A percentile compares a stretch with the other conserved stretches of the same genome.
Conservation (phyloP, 805 yeast genomes). For the Nakazawaea molendinolei region DNA sequence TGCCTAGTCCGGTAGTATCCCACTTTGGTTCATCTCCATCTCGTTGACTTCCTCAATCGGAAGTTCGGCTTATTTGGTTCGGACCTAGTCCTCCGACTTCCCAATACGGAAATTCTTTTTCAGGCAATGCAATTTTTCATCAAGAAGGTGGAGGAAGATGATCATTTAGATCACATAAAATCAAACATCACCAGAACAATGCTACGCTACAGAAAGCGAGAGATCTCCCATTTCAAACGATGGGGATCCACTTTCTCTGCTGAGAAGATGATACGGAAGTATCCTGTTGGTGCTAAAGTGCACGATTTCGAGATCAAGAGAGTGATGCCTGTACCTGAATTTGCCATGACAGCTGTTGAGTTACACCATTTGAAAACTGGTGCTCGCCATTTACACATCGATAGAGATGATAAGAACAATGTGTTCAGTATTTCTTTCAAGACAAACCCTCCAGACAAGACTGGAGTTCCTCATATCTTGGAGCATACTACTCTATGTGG, state of each 20-base stretch:
- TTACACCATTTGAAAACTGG: constrained; percentile 65
- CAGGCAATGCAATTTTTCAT: too few species aligned
- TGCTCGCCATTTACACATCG: constrained; percentile 79
- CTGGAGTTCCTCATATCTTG: constrained; percentile 93
- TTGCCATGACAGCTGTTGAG: constrained; percentile 72
- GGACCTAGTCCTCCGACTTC: too few species aligned
- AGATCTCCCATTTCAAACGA: too few species aligned
- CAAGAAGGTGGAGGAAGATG: too few species aligned
- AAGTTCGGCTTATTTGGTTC: too few species aligned
- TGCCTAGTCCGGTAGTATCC: too few species aligned
- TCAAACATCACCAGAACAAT: too few species aligned
- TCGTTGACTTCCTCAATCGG: too few species aligned
- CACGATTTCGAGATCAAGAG: constrained; percentile 66
- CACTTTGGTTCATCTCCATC: too few species aligned
- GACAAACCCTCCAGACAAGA: constrained; percentile 90
- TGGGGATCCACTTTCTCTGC: constrained; percentile 14
- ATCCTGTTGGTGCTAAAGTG: constrained; percentile 54
- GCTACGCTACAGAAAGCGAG: too few species aligned
- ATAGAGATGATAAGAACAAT: constrained; percentile 74
- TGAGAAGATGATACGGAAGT: constrained; percentile 28
- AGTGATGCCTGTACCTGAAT: constrained; percentile 70
- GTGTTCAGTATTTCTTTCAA: constrained; percentile 87
- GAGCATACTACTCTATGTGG: constrained; percentile 98
- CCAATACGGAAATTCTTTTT: too few species aligned
- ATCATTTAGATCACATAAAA: too few species aligned